phyloP scores from a whole-genome alignment of 352 stramenopile genomes.

The Pythium plurisporium region DNA sequence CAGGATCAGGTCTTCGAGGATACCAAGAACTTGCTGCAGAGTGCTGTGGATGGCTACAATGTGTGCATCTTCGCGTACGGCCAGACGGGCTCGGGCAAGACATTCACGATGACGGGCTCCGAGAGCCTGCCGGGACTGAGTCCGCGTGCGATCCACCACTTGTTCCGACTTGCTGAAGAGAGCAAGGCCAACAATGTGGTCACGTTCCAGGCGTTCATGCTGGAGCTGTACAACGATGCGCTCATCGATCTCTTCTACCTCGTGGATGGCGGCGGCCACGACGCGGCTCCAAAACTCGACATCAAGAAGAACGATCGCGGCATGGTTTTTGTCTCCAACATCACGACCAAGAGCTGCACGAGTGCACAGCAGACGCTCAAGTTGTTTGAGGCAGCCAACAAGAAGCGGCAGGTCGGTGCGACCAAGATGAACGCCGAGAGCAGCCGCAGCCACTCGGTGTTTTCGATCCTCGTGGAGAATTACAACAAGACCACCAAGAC shows the following conservation, averaged over 20 bases:
- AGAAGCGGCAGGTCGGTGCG: constrained; percentile 84
- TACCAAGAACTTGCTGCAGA: constrained; percentile 90
- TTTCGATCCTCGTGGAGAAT: constrained; percentile 84
- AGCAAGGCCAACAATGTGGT: constrained; percentile 45
- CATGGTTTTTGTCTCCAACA: constrained; percentile 90
- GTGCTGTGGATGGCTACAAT: constrained; percentile 88
- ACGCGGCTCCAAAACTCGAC: constrained; percentile 76
- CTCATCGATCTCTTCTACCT: constrained; percentile 87
- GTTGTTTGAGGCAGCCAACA: constrained; percentile 86
- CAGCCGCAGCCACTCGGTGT: constrained; percentile 88
- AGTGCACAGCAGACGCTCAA: constrained; percentile 72
- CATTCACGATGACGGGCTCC: constrained; percentile 90
- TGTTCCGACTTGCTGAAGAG: constrained; percentile 74
- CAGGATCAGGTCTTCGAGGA: constrained; percentile 91
- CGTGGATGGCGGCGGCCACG: constrained; percentile 52
- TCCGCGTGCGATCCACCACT: constrained; percentile 78
- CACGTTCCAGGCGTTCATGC: constrained; percentile 84
- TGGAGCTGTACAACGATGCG: constrained; percentile 92
- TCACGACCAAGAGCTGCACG: constrained; percentile 67
- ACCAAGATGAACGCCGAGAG: constrained; percentile 94
- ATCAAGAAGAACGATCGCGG: constrained; percentile 93
- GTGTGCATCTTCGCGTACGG: constrained; percentile 94
- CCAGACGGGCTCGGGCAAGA: constrained; percentile 92
- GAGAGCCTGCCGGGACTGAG: constrained; percentile 76
- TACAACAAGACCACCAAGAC: constrained; percentile 88